phyloP scores from a whole-genome alignment of 2,329 filamentous ascomycete genomes.

The Colletotrichum chrysophilum region DNA sequence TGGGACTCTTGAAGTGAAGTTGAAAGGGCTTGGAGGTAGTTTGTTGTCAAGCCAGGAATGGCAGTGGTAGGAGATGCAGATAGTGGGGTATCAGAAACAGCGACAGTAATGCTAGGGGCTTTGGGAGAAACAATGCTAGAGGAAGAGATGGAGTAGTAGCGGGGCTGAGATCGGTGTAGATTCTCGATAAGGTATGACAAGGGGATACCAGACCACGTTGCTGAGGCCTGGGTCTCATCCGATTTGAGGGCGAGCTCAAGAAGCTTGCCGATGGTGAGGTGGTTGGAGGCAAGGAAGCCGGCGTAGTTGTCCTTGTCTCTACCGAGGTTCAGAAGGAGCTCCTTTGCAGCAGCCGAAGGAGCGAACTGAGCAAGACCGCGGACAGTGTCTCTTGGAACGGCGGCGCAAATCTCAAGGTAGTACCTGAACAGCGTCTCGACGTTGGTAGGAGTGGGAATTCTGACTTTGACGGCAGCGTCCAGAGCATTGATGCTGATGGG shows the following conservation, averaged over 20 bases:
- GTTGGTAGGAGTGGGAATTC: constrained; percentile 43
- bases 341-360: background rate
- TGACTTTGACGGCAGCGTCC: constrained; percentile 24
- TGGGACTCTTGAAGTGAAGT: background rate
- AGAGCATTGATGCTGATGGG: constrained; percentile 28
- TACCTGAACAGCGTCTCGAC: constrained; percentile 43
- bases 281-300: constrained; percentile 23
- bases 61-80: constrained; percentile 30
- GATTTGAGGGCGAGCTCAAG: constrained; percentile 23
- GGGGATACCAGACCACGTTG: constrained; percentile 26
- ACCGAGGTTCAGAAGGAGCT: background rate
- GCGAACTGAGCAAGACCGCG: background rate
- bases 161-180: constrained; percentile 60
- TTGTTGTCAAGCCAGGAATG: constrained; percentile 27
- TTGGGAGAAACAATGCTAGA: constrained; percentile 41
- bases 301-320: constrained; percentile 40
- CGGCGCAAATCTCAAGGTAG: constrained; percentile 47
- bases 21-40: constrained; percentile 28
- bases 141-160: constrained; percentile 68
- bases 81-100: constrained; percentile 23
- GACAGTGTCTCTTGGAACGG: constrained; percentile 32
- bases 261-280: constrained; percentile 30
- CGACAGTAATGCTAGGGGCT: constrained; percentile 1
- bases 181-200: constrained; percentile 61
- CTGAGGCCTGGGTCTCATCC: background rate